Evolutionary conservation across 352 stramenopile species (phyloP), one percentile per base, ranked within the genome.

Genomic region (Globisporangium ultimum): DNA sequence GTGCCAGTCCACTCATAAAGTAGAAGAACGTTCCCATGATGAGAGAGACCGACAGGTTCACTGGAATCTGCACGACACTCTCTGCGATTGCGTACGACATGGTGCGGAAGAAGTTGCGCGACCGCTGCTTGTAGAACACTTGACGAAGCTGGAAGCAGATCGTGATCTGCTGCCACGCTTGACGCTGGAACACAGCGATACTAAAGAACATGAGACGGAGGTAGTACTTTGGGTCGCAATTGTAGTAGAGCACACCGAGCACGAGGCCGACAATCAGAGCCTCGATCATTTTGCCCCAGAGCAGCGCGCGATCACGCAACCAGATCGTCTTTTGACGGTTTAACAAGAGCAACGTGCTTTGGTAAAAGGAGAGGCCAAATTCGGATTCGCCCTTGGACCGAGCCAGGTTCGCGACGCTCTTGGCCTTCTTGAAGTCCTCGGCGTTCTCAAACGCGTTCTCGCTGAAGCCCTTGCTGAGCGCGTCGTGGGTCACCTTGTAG

Each of bases 51-150:
- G 24, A 32, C 24, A 32, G 24, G 24, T 32, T 32, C 24, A 32
- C 24, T 5, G 24, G 24, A 32, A 32, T 32, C 24, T 32, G 24
- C 24, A 32, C 24, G 24, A 32, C 24, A 32, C 24, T 32, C 24
- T 32, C 24, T 32, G 78, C 88, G 51, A 97, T 80, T 10, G 87
- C 64, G 55, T 96, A 97, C 22, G 85, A 87, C 11, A 70, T 74
- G 10, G 89, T 89, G 5, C 85, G 79, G 64, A 95, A 97, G 60
- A 97, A 97, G 73, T 97, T 97, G 24, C 78, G 76, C 42, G 88
- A 74, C 0, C 78, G 74, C 38, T 96, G 88, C 62, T 93, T 95
- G 74, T 94, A 94, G 67, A 91, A 96, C 3, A 95, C 87, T 10
- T 72, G 68, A 21, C 88, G 80, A 22, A 92, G 20, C 75, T 79